Evolutionary conservation across 176 grass and related monocot species (phyloP).

Genomic region (Panicum miliaceum): DNA sequence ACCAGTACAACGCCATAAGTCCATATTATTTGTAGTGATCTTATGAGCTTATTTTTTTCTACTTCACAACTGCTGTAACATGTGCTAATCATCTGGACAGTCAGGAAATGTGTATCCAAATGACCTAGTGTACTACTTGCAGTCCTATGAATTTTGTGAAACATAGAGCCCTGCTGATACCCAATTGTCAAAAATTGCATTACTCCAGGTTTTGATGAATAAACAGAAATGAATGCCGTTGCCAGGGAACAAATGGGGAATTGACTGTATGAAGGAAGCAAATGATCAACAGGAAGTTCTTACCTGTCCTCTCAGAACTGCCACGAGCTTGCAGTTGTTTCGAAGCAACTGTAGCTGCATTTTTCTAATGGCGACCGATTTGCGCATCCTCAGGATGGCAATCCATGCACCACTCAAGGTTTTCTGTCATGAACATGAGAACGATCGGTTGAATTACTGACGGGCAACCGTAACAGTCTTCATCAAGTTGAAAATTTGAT

Average conservation of each 20-base stretch:
- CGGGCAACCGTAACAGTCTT: not conserved
- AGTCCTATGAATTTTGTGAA: conserved; percentile 9
- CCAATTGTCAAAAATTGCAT: not conserved
- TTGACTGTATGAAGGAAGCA: not conserved
- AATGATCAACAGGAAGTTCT: conserved; percentile 27
- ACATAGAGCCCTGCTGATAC: not conserved
- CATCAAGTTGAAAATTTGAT: not conserved
- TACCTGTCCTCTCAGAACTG: conserved; percentile 62
- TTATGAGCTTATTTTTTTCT: not conserved
- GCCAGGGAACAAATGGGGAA: not conserved
- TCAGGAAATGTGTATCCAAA: not conserved
- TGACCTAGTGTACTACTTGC: not conserved
- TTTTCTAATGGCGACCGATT: conserved; percentile 52
- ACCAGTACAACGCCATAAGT: not conserved
- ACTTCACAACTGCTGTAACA: not conserved
- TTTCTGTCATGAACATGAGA: conserved; percentile 40
- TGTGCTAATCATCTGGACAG: conserved; percentile 17
- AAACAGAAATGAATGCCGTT: not conserved
- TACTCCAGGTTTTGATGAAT: not conserved
- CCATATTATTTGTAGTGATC: not conserved
- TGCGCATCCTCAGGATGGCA: conserved; percentile 47
- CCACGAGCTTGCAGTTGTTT: conserved; percentile 51
- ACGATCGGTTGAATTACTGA: not conserved
- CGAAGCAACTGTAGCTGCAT: conserved; percentile 54
- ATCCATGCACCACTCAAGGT: conserved; percentile 62